These are phyloP conservation scores for Linnemannia elongata DNA, from an alignment of 192 early-diverging fungal genomes.

Conservation along the genomic window DNA sequence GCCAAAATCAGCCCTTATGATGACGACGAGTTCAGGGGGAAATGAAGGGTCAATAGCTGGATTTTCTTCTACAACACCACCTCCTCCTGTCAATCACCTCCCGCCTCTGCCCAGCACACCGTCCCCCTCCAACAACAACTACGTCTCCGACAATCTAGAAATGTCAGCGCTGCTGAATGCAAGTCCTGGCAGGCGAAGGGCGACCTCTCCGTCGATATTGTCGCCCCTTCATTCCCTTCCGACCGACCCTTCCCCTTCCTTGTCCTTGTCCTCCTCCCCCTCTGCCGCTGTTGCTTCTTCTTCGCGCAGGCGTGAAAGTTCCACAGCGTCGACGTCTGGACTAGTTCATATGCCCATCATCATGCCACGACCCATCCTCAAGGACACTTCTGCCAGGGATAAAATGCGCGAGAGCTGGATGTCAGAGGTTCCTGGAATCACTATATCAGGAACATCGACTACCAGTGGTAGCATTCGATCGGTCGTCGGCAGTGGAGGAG, in stretches of 20 bases:
- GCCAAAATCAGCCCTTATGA: conserved; percentile 13
- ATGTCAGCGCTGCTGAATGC: neutral
- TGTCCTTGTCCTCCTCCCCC: neutral
- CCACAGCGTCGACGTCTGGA: conserved; percentile 6
- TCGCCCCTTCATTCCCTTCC: neutral
- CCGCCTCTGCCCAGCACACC: neutral
- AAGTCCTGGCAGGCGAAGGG: conserved; percentile 1
- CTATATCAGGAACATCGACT: neutral
- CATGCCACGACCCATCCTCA: conserved; percentile 46
- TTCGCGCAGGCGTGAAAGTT: conserved; percentile 30
- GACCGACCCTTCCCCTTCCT: conserved; percentile 6
- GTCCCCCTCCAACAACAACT: conserved; percentile 1
- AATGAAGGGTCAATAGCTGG: neutral
- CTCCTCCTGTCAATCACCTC: conserved; percentile 4
- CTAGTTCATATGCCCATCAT: neutral
- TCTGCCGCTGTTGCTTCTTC: neutral
- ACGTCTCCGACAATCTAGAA: neutral
- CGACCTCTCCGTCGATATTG: neutral
- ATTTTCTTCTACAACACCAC: neutral
- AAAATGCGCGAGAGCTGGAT: conserved; percentile 51
- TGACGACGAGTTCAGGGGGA: neutral
- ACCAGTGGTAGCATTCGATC: neutral
- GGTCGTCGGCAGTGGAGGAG: neutral
- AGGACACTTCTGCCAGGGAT: conserved; percentile 49
- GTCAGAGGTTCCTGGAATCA: conserved; percentile 42